phyloP scores from a whole-genome alignment of 495 filamentous ascomycete genomes.

The Aspergillus taichungensis region DNA sequence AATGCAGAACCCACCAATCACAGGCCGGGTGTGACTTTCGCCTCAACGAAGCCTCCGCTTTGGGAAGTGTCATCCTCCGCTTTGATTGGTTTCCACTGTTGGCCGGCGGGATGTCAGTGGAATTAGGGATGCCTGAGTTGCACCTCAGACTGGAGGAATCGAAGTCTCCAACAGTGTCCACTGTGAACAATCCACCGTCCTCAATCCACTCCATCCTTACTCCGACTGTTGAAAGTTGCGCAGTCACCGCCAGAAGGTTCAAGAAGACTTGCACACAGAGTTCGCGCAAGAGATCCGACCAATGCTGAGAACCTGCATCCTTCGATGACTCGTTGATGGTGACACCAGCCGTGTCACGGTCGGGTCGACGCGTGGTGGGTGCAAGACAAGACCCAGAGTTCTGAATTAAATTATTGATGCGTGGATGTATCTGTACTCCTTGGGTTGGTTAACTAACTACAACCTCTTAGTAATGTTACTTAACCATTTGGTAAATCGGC shows the following conservation, averaged over 20 bases:
- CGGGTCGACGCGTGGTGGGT: not conserved
- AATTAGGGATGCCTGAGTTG: not conserved
- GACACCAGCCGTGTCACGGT: not conserved
- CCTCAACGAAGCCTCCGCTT: slow-evolving; percentile 3
- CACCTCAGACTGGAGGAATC: not conserved
- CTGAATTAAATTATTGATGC: not conserved
- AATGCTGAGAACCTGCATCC: not conserved
- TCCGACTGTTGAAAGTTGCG: not conserved
- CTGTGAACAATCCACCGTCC: not conserved
- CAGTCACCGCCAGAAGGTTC: slow-evolving; percentile 1
- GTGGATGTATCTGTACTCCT: not conserved
- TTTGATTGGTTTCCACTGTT: slow-evolving; percentile 12
- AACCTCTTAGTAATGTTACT: not conserved
- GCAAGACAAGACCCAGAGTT: too few relatives aligned
- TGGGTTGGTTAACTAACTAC: not conserved
- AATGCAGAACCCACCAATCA: slow-evolving; percentile 10
- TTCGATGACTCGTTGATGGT: not conserved
- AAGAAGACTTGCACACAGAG: not conserved
- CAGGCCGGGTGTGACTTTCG: not conserved
- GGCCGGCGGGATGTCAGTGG: not conserved
- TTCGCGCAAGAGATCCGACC: too few relatives aligned
- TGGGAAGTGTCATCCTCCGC: slow-evolving; percentile 8
- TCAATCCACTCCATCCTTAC: not conserved
- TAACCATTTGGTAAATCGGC: not conserved
- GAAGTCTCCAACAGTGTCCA: not conserved